Conservation (phyloP, 2,329 filamentous ascomycete genomes). For the Fusarium begoniae region DNA sequence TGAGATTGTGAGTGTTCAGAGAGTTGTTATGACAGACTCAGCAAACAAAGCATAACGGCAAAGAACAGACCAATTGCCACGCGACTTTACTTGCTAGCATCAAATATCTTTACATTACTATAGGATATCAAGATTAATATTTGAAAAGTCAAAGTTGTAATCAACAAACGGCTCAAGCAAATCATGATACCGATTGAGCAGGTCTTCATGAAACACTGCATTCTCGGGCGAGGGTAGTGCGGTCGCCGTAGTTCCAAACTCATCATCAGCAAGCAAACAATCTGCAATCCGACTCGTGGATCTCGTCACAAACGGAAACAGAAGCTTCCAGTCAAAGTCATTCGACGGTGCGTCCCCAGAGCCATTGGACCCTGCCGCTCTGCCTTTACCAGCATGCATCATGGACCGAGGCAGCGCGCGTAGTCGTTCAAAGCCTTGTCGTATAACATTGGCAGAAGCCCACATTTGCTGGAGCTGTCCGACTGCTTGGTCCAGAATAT, state of each 20-base stretch:
- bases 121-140: constrained; percentile 9
- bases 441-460: constrained; percentile 35
- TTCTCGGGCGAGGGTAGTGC: constrained; percentile 30
- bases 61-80: not conserved
- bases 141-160: constrained; percentile 31
- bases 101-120: not conserved
- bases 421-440: constrained; percentile 34
- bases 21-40: no score
- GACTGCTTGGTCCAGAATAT: constrained; percentile 32
- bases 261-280: constrained; percentile 28
- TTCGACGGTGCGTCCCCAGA: not conserved
- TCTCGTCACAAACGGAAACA: constrained; percentile 34
- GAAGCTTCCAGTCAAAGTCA: constrained; percentile 24
- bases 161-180: constrained; percentile 35
- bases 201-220: constrained; percentile 21
- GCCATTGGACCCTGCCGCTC: not conserved
- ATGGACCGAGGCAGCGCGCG: constrained; percentile 11
- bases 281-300: constrained; percentile 28
- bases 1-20: no score
- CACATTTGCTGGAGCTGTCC: constrained; percentile 35
- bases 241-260: constrained; percentile 17
- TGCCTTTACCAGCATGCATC: constrained; percentile 11
- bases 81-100: not conserved
- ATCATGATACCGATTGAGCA: constrained; percentile 33
- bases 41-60: not conserved